Base-by-base conservation (phyloP, 345 rosid genomes). In the Mercurialis annua region DNA sequence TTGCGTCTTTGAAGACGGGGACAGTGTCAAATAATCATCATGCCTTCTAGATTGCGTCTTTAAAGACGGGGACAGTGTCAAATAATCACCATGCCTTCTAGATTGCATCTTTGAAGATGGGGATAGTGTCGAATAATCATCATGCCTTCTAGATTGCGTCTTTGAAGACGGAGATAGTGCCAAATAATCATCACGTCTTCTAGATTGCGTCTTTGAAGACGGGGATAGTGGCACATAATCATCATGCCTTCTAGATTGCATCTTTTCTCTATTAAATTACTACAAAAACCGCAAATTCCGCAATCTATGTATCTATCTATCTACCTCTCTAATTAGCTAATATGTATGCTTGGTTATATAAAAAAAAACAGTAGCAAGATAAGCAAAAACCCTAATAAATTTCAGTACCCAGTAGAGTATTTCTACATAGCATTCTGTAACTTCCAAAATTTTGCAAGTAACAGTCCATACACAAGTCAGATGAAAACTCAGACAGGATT, bases 91-190 rank as follows among this genome's bases (percentile, higher is more conserved):
- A 54, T 59, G 68, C 72, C 78, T 81, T 73, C 84, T 66, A 61
- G 84, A 70, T 69, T 69, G 38, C 73, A 66, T 27, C 73, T 74
- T 74, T 14, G 66, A 54, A n/a, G 83, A 50, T 24, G 84, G 74
- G 31, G 83, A 73, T 47, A 55, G 24, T 14, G 53, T 55, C 47
- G 49, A 56, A 43, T 59, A 66, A 52, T 81, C 85, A 42, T 67
- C 78, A 54, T 59, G 68, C 72, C 78, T 81, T 73, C 84, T 66
- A 61, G 84, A 70, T 38, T 85, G 83, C 90, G 83, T 83, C 76
- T 68, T 68, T 59, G 65, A 53, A 18, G 83, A 49, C 29, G 84
- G 74, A 34, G 83, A 73, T 46, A 53, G 21, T 12, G 56, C 50
- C 46, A 52, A 54, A 42, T 59, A 65, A 51, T 81, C 85, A 40